These are phyloP conservation scores for Trichoderma atroviride DNA, from an alignment of 2,329 filamentous ascomycete species.

Conservation along the genomic window DNA sequence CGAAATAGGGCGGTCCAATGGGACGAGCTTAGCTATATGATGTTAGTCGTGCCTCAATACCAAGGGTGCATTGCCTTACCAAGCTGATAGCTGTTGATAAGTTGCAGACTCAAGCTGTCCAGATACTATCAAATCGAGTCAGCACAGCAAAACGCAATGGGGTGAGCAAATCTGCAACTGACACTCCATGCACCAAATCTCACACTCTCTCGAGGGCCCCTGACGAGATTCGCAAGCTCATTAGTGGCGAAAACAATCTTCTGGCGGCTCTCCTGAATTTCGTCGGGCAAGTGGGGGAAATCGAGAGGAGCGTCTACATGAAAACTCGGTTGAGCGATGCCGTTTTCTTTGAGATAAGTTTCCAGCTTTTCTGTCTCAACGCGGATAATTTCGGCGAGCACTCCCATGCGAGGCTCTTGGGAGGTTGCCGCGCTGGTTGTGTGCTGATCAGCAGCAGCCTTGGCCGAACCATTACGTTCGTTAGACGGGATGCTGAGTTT, in stretches of 20 bases:
- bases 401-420: constrained; percentile 45
- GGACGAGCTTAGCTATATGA: constrained; percentile 51
- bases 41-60: not conserved
- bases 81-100: constrained; percentile 54
- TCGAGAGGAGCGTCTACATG: constrained; percentile 48
- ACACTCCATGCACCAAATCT: constrained; percentile 58
- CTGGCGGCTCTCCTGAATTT: constrained; percentile 49
- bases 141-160: not conserved
- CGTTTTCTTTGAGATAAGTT: constrained; percentile 48
- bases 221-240: constrained; percentile 51
- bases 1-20: constrained; percentile 48
- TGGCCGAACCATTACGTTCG: constrained; percentile 31
- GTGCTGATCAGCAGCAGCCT: constrained; percentile 33
- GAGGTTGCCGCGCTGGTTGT: constrained; percentile 14
- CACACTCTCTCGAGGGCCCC: constrained; percentile 54
- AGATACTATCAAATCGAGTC: constrained; percentile 44
- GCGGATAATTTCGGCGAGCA: constrained; percentile 52
- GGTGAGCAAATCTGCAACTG: constrained; percentile 32
- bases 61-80: constrained; percentile 37
- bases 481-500: constrained; percentile 40
- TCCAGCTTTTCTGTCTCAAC: constrained; percentile 54
- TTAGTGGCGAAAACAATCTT: constrained; percentile 53
- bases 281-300: constrained; percentile 51
- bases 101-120: constrained; percentile 53
- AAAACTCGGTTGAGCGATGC: constrained; percentile 48